phyloP scores from a whole-genome alignment of 2,329 filamentous ascomycete species.

The Fusarium luffae region DNA sequence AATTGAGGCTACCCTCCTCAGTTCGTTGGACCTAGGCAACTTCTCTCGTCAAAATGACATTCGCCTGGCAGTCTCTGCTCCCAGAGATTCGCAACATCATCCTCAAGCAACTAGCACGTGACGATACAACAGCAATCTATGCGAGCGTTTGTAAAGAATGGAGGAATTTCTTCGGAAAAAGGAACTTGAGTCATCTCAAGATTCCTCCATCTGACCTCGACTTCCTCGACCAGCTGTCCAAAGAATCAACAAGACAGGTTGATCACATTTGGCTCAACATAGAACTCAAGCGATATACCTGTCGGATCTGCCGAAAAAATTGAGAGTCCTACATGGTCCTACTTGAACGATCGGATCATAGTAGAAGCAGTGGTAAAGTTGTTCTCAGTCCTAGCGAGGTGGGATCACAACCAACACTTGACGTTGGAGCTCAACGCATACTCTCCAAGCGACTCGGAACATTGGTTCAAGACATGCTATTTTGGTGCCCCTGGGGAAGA shows the following conservation, averaged over 20 bases:
- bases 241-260: neutral
- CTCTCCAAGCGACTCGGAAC: constrained; percentile 26
- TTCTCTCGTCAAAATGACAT: neutral
- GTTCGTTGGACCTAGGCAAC: too few species aligned
- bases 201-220: neutral
- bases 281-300: constrained; percentile 22
- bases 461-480: constrained; percentile 30
- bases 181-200: neutral
- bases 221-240: neutral
- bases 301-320: neutral
- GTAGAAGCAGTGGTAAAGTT: neutral
- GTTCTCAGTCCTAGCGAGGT: constrained; percentile 13
- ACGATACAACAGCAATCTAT: neutral
- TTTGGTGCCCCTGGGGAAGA: constrained; percentile 15
- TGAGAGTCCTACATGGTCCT: neutral
- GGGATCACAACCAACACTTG: neutral
- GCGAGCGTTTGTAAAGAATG: neutral
- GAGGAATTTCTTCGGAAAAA: neutral
- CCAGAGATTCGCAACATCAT: neutral
- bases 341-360: neutral
- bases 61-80: neutral
- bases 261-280: constrained; percentile 31
- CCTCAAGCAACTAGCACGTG: neutral
- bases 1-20: neutral
- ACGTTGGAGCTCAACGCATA: constrained; percentile 19